Percentiles rank a stretch among this genome's conserved stretches.
Conservation (phyloP, 495 filamentous ascomycete genomes). For the Lasiosphaeris hirsuta region DNA sequence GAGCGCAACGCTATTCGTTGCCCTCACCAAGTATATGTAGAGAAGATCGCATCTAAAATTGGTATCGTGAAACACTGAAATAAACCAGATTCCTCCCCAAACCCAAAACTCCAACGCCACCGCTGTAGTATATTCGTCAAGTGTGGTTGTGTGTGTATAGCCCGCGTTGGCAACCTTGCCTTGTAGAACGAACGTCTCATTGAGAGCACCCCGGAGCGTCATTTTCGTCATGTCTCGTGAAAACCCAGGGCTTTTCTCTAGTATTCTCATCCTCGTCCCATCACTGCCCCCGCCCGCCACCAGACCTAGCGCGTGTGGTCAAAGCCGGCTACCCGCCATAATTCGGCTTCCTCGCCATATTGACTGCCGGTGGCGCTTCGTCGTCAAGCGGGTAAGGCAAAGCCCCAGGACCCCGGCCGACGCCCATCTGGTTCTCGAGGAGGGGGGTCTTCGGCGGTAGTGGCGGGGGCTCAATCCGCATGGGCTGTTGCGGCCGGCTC, state of each 20-base stretch:
- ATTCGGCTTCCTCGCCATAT: conserved; percentile 81
- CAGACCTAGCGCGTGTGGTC: no score
- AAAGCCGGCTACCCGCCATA: conserved; percentile 52
- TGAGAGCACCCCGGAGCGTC: not conserved
- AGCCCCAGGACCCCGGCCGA: conserved; percentile 19
- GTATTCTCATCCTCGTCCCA: no score
- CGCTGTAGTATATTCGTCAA: no score
- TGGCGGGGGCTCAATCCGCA: conserved; percentile 63
- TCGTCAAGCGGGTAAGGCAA: conserved; percentile 76
- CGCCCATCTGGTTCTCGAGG: conserved; percentile 37
- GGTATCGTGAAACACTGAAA: no score
- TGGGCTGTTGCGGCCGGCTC: conserved; percentile 43
- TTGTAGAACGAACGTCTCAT: not conserved
- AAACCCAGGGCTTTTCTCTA: no score
- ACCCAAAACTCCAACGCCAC: no score
- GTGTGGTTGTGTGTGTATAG: no score
- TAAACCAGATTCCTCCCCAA: no score
- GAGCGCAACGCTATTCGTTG: no score
- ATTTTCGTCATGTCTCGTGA: not conserved
- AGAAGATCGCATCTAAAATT: no score
- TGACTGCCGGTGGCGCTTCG: conserved; percentile 77
- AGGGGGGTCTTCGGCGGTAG: conserved; percentile 84
- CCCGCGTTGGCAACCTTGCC: no score
- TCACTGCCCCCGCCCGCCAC: conserved; percentile 9
- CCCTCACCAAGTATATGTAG: no score